These are phyloP conservation scores for Cutaneotrichosporon dermatis DNA, from an alignment of 1,284 basidiomycete species.

Conservation along the genomic window DNA sequence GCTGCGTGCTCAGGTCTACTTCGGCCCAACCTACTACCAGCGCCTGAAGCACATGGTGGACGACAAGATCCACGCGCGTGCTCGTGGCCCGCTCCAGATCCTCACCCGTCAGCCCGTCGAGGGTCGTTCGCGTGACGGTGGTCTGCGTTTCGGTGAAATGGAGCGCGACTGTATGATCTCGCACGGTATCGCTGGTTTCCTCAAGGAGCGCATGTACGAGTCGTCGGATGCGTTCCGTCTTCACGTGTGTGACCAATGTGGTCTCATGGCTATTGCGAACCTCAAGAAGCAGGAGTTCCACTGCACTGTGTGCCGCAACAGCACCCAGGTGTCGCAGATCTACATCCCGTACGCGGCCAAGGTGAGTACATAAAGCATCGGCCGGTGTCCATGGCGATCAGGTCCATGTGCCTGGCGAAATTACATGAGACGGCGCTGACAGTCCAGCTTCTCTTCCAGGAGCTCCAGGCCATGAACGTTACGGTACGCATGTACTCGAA, in stretches of 20 bases:
- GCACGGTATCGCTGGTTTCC: slow-evolving; percentile 95
- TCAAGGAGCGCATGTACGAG: slow-evolving; percentile 87
- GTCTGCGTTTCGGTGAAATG: slow-evolving; percentile 99
- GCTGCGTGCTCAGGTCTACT: slow-evolving; percentile 94
- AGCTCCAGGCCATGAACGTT: slow-evolving; percentile 37
- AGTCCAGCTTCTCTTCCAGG: slow-evolving; percentile 20
- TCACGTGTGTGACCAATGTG: slow-evolving; percentile 94
- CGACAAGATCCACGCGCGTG: slow-evolving; percentile 98
- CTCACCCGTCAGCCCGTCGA: slow-evolving; percentile 98
- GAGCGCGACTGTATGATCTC: slow-evolving; percentile 93
- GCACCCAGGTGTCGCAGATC: slow-evolving; percentile 83
- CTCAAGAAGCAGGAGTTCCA: slow-evolving; percentile 59
- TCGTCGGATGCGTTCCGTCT: slow-evolving; percentile 87
- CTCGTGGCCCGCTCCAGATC: slow-evolving; percentile 95
- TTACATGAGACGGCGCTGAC: slow-evolving; percentile 6
- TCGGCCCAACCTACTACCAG: slow-evolving; percentile 99
- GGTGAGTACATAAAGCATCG: slow-evolving; percentile 11
- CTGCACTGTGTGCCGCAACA: slow-evolving; percentile 78
- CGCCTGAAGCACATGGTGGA: slow-evolving; percentile 99
- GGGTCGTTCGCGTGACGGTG: slow-evolving; percentile 96
- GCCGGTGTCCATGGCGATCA: not conserved
- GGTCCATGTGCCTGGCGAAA: not conserved
- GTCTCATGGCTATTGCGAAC: slow-evolving; percentile 90
- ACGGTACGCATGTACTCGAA: slow-evolving; percentile 25
- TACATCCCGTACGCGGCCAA: slow-evolving; percentile 84